These are phyloP conservation scores for Colletotrichum cordylinicola DNA, from an alignment of 2,329 filamentous ascomycete species.

Conservation along the genomic window DNA sequence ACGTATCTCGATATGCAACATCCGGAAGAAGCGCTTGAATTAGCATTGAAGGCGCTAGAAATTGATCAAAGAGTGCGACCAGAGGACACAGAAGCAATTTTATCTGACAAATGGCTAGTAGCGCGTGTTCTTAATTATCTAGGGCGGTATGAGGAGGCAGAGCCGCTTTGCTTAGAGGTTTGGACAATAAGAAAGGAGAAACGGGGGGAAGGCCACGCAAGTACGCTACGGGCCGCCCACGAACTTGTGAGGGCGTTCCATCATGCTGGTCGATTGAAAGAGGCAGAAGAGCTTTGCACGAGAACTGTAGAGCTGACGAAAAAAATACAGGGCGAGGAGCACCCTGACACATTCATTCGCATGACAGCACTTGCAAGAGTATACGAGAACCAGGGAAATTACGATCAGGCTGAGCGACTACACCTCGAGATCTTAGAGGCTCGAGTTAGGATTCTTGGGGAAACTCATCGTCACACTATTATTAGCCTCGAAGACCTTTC, in stretches of 20 bases:
- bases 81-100: accelerated
- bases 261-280: neutral
- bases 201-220: neutral
- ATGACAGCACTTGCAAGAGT: too few species aligned
- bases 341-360: accelerated
- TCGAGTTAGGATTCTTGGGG: accelerated
- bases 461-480: accelerated
- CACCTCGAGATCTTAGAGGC: accelerated
- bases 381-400: accelerated
- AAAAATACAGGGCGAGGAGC: accelerated
- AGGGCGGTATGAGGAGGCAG: neutral
- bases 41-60: neutral
- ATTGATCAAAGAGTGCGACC: neutral
- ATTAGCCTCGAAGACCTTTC: accelerated
- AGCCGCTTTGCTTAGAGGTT: neutral
- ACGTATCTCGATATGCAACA: too few species aligned
- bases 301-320: too few species aligned
- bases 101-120: accelerated
- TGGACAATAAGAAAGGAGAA: accelerated
- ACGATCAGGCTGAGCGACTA: neutral
- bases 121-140: accelerated
- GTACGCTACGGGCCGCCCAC: neutral
- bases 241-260: neutral
- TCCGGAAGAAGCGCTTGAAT: neutral
- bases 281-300: neutral